phyloP scores from a whole-genome alignment of 441 rosid species.

The Codiaeum variegatum region DNA sequence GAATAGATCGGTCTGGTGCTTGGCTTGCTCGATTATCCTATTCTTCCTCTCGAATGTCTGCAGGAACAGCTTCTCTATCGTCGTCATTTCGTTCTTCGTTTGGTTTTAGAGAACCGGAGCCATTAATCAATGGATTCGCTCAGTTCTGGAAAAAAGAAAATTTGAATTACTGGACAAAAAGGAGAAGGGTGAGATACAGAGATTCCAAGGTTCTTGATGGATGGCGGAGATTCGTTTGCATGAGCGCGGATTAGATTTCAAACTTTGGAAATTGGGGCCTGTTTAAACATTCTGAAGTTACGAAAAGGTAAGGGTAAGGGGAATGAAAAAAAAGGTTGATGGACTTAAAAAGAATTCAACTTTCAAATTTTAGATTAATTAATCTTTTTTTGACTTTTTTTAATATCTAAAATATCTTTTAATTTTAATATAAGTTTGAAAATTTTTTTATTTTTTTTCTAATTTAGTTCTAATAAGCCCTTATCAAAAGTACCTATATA shows the following conservation, averaged over 20 bases:
- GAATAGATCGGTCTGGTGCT: conserved; percentile 53
- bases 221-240: conserved; percentile 15
- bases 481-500: too few relatives aligned
- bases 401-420: too few relatives aligned
- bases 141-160: neutral
- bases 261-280: neutral
- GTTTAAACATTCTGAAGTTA: neutral
- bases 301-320: too few relatives aligned
- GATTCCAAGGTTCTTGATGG: neutral
- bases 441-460: too few relatives aligned
- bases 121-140: neutral
- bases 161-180: neutral
- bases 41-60: conserved; percentile 76
- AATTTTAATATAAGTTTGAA: too few relatives aligned
- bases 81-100: conserved; percentile 26
- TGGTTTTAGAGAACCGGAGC: neutral
- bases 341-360: too few relatives aligned
- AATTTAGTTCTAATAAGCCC: too few relatives aligned
- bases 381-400: too few relatives aligned
- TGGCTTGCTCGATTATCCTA: conserved; percentile 55
- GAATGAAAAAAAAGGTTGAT: too few relatives aligned
- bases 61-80: conserved; percentile 56
- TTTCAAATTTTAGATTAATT: too few relatives aligned
- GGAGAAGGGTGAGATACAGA: neutral
- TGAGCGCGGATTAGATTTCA: conserved; percentile 21